These are phyloP conservation scores for Nothopassalora personata DNA, from an alignment of 2,329 filamentous ascomycete species.

Conservation along the genomic window DNA sequence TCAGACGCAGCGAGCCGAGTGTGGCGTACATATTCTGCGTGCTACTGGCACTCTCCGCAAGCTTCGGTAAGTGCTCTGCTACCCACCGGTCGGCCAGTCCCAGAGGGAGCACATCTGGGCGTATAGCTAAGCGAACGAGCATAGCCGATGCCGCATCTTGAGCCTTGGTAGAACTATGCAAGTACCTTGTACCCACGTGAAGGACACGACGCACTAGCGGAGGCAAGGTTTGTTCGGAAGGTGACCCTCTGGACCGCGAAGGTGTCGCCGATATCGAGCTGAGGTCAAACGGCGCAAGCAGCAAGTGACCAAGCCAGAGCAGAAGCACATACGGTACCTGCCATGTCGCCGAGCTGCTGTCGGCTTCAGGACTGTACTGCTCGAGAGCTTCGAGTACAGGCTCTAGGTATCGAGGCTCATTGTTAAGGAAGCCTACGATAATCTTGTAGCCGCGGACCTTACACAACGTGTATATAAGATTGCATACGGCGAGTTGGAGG, in stretches of 20 bases:
- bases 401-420: constrained; percentile 81
- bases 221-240: constrained; percentile 58
- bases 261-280: constrained; percentile 64
- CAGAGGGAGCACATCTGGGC: constrained; percentile 79
- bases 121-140: constrained; percentile 73
- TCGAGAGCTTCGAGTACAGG: constrained; percentile 72
- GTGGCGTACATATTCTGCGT: constrained; percentile 58
- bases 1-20: constrained; percentile 72
- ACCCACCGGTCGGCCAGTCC: constrained; percentile 65
- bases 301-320: constrained; percentile 62
- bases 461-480: constrained; percentile 81
- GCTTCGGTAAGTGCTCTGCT: constrained; percentile 61
- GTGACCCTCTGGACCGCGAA: constrained; percentile 43
- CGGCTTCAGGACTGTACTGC: constrained; percentile 39
- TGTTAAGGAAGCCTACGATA: constrained; percentile 82
- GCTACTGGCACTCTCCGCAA: constrained; percentile 34
- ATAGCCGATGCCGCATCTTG: constrained; percentile 80
- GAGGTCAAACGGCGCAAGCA: constrained; percentile 78
- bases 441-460: constrained; percentile 94
- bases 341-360: constrained; percentile 49
- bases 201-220: constrained; percentile 66
- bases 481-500: constrained; percentile 66
- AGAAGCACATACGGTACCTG: constrained; percentile 83
- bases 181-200: constrained; percentile 63
- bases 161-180: constrained; percentile 76